Percentiles rank a stretch among this genome's conserved stretches.
phyloP scores from a whole-genome alignment of 73 alveolate species.

The Breviolum minutum region DNA sequence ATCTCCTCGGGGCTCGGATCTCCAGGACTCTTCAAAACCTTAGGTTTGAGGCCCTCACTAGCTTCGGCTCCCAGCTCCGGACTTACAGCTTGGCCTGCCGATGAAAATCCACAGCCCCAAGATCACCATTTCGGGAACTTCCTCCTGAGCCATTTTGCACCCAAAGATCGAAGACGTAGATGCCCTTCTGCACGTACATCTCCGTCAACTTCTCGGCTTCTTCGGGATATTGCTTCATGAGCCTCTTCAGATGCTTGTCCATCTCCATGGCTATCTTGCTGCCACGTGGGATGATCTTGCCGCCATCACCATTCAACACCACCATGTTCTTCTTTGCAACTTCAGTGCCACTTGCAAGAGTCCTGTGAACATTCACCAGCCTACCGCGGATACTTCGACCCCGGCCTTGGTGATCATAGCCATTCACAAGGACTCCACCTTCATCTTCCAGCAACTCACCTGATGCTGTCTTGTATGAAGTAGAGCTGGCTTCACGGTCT shows the following conservation, averaged over 20 bases:
- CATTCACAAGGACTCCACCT: not conserved
- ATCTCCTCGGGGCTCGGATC: constrained; percentile 1
- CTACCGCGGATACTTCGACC: not conserved
- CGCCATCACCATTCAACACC: not conserved
- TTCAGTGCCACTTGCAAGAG: not conserved
- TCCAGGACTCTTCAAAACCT: not conserved
- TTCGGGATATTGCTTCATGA: not conserved
- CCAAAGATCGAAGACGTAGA: constrained; percentile 37
- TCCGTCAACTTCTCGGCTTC: not conserved
- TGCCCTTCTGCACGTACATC: constrained; percentile 16
- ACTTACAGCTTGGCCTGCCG: constrained; percentile 60
- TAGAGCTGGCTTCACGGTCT: not conserved
- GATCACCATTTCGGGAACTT: not conserved
- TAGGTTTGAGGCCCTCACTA: not conserved
- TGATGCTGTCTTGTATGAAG: constrained; percentile 1
- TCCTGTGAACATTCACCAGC: not conserved
- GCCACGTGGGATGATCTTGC: not conserved
- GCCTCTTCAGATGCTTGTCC: not conserved
- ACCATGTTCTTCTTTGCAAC: not conserved
- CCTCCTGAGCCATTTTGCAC: not conserved
- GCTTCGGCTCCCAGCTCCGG: not conserved
- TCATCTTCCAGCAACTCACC: constrained; percentile 26
- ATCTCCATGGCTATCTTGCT: not conserved
- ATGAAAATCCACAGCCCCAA: not conserved
- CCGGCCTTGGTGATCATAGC: not conserved